Evolutionary conservation across 192 early-diverging fungal species (phyloP), one percentile per base, ranked within the genome.

Genomic region (Backusella macrospora): DNA sequence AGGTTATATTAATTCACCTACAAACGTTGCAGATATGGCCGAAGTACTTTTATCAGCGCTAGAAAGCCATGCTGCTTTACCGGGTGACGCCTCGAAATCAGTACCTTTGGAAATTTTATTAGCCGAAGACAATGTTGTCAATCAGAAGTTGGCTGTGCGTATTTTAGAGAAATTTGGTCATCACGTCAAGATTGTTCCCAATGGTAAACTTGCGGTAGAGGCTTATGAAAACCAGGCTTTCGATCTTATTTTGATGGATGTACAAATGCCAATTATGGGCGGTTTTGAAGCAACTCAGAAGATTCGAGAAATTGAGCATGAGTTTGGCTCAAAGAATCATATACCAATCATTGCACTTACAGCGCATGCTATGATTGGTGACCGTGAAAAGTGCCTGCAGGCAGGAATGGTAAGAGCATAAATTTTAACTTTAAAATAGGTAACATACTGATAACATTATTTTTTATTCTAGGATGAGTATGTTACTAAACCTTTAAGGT

Each of bases 191-290:
- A 89, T 95, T 37, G 94, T 91, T 5, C 80, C 88, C 48, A 94
- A 95, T 71, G 94, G 94, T 44, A 86, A 91, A 78, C 66, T 89
- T 76, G 94, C 94, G 0, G 91, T 95, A 2, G 91, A 95, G 72
- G 85, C 81, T 3, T 90, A 90, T 42, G 78, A 85, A 52, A 23
- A 73, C 70, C 74, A 88, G 73, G 80, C 82, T 70, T 87, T 88
- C 82, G 79, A 87, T 70, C 40, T 89, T 72, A 92, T 95, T 62
- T 74, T 95, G 46, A 95, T 95, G 94, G 94, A 95, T 73, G 90
- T 94, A 15, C 92, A 93, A 84, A 93, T 95, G 94, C 94, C 94
- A 4, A 88, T 94, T 26, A 94, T 95, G 92, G 92, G 91, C 49
- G 94, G 94, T 38, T 94, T 93, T 68, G 92, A 95, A 81, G 92